Conservation (phyloP, 2,329 filamentous ascomycete genomes). For the Nakataea oryzae region DNA sequence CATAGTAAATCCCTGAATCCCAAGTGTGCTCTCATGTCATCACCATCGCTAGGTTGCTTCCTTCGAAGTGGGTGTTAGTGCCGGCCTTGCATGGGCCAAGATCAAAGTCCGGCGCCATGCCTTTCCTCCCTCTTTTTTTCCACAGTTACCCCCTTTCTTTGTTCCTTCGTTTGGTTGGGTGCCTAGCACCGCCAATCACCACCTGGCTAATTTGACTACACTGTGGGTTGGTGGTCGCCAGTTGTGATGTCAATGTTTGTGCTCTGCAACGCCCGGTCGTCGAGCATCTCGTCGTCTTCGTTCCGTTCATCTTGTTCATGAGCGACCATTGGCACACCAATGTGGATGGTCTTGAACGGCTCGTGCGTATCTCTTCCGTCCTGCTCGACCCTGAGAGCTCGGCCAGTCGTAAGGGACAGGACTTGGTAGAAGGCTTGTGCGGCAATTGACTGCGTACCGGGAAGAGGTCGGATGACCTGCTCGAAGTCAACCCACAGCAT, state of each 20-base stretch:
- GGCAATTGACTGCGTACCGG: slow-evolving; percentile 48
- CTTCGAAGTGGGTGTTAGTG: too few species aligned
- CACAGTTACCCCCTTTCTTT: too few species aligned
- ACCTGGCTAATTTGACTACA: too few species aligned
- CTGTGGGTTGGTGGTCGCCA: too few species aligned
- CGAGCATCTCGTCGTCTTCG: not conserved
- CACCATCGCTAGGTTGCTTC: not conserved
- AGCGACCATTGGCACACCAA: slow-evolving; percentile 24
- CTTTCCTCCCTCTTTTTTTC: not conserved
- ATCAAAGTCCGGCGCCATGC: not conserved
- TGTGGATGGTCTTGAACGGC: slow-evolving; percentile 35
- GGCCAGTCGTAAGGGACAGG: slow-evolving; percentile 58
- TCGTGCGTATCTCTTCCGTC: slow-evolving; percentile 22
- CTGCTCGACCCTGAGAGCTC: slow-evolving; percentile 53
- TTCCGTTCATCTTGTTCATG: not conserved
- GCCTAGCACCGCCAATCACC: too few species aligned
- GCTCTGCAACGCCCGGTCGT: not conserved
- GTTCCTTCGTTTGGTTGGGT: too few species aligned
- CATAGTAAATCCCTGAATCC: not conserved
- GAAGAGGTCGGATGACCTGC: slow-evolving; percentile 49
- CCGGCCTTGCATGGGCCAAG: not conserved
- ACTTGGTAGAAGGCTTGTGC: slow-evolving; percentile 70
- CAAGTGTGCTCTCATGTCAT: too few species aligned
- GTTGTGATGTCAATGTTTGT: not conserved
- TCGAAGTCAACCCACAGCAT: slow-evolving; percentile 54